Conservation (phyloP, 2,329 filamentous ascomycete genomes). For the Penicillium griseofulvum region DNA sequence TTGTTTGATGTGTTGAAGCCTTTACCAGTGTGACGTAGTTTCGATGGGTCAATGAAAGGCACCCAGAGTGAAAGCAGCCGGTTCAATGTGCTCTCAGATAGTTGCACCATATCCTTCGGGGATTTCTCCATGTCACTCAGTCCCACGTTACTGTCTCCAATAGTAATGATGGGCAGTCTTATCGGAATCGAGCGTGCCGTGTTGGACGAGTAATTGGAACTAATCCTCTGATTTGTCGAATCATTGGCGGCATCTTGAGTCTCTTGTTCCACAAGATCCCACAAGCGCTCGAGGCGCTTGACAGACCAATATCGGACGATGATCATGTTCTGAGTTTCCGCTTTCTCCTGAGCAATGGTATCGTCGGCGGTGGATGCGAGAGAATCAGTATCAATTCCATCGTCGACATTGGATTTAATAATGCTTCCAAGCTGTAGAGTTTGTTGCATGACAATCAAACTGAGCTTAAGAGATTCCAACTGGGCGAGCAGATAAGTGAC, state of each 20-base stretch:
- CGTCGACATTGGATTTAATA: conserved; percentile 29
- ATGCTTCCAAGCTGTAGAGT: conserved; percentile 40
- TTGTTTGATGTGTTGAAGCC: neutral
- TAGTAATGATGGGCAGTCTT: conserved; percentile 29
- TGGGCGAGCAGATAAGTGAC: conserved; percentile 44
- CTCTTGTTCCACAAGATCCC: conserved; percentile 38
- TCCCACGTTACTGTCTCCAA: conserved; percentile 35
- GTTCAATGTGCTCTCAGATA: conserved; percentile 37
- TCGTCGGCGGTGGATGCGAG: conserved; percentile 25
- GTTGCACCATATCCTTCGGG: conserved; percentile 40
- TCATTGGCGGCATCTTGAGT: conserved; percentile 27
- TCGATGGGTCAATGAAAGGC: conserved; percentile 26
- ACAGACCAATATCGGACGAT: conserved; percentile 44
- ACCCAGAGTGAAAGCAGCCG: conserved; percentile 28
- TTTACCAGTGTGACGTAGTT: conserved; percentile 6
- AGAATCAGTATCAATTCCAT: neutral
- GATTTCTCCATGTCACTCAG: conserved; percentile 36
- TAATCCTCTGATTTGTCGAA: conserved; percentile 19
- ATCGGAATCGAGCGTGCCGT: conserved; percentile 18
- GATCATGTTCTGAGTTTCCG: conserved; percentile 45
- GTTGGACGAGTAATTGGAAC: conserved; percentile 15
- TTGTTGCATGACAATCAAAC: conserved; percentile 40
- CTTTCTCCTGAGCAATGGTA: conserved; percentile 39
- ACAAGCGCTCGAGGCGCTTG: conserved; percentile 38
- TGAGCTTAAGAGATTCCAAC: conserved; percentile 43